These are phyloP conservation scores for Pelargonium myrrhifolium DNA, from an alignment of 441 rosid genomes.

Conservation along the genomic window DNA sequence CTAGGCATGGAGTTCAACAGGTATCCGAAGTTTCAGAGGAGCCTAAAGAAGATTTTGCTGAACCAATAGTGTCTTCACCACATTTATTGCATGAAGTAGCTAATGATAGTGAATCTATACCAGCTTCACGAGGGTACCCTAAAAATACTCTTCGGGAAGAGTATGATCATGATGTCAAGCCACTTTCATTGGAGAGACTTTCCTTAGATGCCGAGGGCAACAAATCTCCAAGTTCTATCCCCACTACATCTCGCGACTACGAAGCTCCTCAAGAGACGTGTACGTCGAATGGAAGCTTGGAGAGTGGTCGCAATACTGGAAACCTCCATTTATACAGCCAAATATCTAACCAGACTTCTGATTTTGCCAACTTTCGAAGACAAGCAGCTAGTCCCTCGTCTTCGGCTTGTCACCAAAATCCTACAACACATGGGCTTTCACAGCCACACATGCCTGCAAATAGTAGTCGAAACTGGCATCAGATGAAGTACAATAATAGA, in stretches of 20 bases:
- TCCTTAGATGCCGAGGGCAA: conserved; percentile 27
- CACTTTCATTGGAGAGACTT: conserved; percentile 34
- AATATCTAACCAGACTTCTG: conserved; percentile 31
- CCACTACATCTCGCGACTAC: conserved; percentile 9
- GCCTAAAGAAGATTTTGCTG: conserved; percentile 20
- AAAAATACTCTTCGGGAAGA: conserved; percentile 21
- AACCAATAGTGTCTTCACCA: conserved; percentile 20
- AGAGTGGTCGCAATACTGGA: conserved; percentile 23
- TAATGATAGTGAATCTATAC: conserved; percentile 26
- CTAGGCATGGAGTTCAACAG: conserved; percentile 14
- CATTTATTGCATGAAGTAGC: conserved; percentile 18
- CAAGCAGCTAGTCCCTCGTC: conserved; percentile 27
- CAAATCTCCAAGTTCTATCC: conserved; percentile 20
- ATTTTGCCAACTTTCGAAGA: conserved; percentile 30
- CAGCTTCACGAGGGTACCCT: conserved; percentile 21
- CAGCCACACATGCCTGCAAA: conserved; percentile 21
- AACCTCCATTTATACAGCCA: conserved; percentile 26
- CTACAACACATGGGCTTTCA: conserved; percentile 12
- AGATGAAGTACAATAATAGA: conserved; percentile 30
- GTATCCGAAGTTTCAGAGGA: conserved; percentile 21
- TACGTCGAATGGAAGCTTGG: conserved; percentile 28
- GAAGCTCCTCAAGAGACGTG: conserved; percentile 24
- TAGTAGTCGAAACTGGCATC: conserved; percentile 32
- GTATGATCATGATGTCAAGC: conserved; percentile 22
- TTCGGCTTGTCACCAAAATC: conserved; percentile 24